A percentile compares a stretch with the other conserved stretches of the same genome.
These are phyloP conservation scores for Glycyrrhiza uralensis DNA, from an alignment of 306 rosid genomes.

Conservation along the genomic window DNA sequence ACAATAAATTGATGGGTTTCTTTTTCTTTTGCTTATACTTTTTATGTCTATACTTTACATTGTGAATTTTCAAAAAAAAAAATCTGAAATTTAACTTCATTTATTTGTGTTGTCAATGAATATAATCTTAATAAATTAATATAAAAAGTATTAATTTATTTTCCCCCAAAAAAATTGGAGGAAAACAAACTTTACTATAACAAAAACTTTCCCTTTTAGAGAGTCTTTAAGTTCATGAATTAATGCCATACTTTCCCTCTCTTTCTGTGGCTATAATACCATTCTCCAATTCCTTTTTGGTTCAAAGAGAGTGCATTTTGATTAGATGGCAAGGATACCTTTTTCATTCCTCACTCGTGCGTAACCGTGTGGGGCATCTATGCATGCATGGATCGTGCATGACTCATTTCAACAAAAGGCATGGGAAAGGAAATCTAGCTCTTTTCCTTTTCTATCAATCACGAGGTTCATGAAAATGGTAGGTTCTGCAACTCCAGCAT, in stretches of 20 bases:
- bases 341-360: conserved; percentile 74
- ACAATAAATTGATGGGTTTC: not conserved
- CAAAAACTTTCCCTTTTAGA: not conserved
- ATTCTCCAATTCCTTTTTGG: not conserved
- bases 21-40: not conserved
- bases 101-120: not conserved
- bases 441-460: conserved; percentile 32
- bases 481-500: conserved; percentile 19
- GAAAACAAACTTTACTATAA: not conserved
- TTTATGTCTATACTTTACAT: not conserved
- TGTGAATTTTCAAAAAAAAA: too few relatives aligned
- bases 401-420: conserved; percentile 45
- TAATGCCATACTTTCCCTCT: not conserved
- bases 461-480: conserved; percentile 55
- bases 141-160: not conserved
- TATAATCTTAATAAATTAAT: not conserved
- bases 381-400: conserved; percentile 52
- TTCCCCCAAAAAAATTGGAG: not conserved
- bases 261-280: not conserved
- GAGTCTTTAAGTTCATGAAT: not conserved
- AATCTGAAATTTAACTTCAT: not conserved
- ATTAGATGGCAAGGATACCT: conserved; percentile 30
- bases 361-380: conserved; percentile 34
- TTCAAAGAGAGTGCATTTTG: conserved; percentile 25
- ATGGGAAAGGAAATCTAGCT: not conserved